Evolutionary conservation across 1,284 basidiomycete species (phyloP).

Genomic region (Ceratobasidium sp.): DNA sequence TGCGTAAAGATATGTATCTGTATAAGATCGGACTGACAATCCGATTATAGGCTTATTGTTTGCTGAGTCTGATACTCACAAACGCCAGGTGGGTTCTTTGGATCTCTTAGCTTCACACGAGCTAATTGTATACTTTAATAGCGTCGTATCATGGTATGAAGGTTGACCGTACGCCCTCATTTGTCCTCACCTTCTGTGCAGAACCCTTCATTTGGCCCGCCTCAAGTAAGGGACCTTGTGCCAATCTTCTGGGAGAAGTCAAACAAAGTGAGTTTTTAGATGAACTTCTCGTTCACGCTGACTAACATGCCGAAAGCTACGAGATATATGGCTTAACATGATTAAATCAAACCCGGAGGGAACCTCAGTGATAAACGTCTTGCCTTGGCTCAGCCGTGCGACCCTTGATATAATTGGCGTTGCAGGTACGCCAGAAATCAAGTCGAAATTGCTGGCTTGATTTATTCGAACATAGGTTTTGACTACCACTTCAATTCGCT

Average conservation of each 20-base stretch:
- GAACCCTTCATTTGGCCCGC: constrained; percentile 47
- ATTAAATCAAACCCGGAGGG: constrained; percentile 8
- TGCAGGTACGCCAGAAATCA: constrained; percentile 13
- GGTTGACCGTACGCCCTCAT: no score
- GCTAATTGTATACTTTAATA: constrained; percentile 9
- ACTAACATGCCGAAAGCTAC: constrained; percentile 11
- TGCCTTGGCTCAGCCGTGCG: constrained; percentile 45
- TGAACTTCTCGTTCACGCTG: no score
- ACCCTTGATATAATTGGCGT: constrained; percentile 34
- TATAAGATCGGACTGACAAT: not conserved
- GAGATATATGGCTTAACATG: constrained; percentile 27
- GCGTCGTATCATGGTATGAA: constrained; percentile 36
- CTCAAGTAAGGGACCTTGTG: constrained; percentile 37
- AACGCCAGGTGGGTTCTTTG: constrained; percentile 43
- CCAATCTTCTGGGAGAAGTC: constrained; percentile 46
- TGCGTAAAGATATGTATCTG: not conserved
- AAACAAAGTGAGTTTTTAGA: constrained; percentile 19
- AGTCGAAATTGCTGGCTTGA: constrained; percentile 48
- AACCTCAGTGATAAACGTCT: constrained; percentile 37
- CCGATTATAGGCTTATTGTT: constrained; percentile 28
- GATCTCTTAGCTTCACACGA: not conserved
- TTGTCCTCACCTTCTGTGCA: constrained; percentile 3
- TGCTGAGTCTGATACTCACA: constrained; percentile 46
- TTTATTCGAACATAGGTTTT: constrained; percentile 56
- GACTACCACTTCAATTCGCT: constrained; percentile 58